Base-by-base conservation (phyloP, 768 basidiomycete genomes). In the Phaeotremella skinneri region DNA sequence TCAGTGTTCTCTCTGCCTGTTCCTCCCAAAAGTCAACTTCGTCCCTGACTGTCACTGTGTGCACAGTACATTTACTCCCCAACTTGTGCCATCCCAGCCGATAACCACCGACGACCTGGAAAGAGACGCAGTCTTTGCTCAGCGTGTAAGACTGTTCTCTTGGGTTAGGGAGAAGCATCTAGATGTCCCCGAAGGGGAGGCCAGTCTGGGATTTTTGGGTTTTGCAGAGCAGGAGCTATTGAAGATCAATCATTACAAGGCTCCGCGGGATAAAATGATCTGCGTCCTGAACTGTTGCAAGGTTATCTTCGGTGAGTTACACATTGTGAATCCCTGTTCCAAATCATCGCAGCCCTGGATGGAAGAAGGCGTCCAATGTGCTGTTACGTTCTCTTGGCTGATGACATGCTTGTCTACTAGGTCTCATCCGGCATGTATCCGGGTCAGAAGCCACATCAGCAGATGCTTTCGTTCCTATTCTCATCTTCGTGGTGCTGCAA, bases 201-300 rank as follows among this genome's bases (percentile, higher is more conserved):
- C 76, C n/a, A 77, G 76, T 61, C 82, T 84, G 61, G 92, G 93
- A 0, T 97, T 94, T 76, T 73, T 96, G 49, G 72, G 73, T 4
- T 77, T 77, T 52, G 76, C 78, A 1, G 73, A 74, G 47, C 76
- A 78, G 52, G 96, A 99, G 77, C 81, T 99, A 42, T 77, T 91
- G 66, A 98, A 97, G 82, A 87, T 99, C 62, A 98, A 96, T 70
- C 92, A 97, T 74, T 99, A 98, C 81, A 98, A 98, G 76, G 96
- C 96, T 9, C 96, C 96, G 6, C 83, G 96, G 42, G 96, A 99
- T 78, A 99, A 99, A 79, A 80, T 98, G 52, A 98, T 99, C 55
- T 98, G 96, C 77, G 88, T 98, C 37, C 79, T 98, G 50, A 99
- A 99, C 73, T 89, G 86, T 76, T 99, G 93, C 85, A 99, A 99